Base-by-base conservation (phyloP, 495 filamentous ascomycete genomes). In the Lindgomyces ingoldianus region DNA sequence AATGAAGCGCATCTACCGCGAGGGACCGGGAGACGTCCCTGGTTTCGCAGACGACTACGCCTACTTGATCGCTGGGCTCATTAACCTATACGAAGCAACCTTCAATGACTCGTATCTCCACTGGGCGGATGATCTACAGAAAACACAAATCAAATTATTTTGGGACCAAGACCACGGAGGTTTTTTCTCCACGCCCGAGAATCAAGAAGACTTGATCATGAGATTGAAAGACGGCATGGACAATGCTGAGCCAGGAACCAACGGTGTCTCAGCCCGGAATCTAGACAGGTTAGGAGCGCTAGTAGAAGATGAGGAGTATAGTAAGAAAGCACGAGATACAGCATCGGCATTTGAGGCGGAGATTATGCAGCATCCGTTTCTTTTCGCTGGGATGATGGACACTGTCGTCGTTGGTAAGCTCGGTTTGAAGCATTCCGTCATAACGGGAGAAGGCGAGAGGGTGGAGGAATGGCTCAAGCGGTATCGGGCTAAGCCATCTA, bases 31-130 rank as follows among this genome's bases (percentile, higher is more conserved):
- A 25, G 81, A 88, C 36, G 89, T 87, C 0, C 80, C 80, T 4
- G 94, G 85, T 0, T 96, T 98, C 74, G 93, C 93, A 4, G 94
- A 98, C 66, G 94, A 98, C 74, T 98, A 98, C 74, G 93, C 94
- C 2, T 96, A 90, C 74, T 70, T 98, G 53, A 91, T 92, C 50
- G 83, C 86, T 26, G 95, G 92, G 0, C 79, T 97, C 19, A 79
- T 98, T 51, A 87, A 94, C 66, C 81, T 98, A 62, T 96, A 96
- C 71, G 88, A 96, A 75, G 84, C 89, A 4, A 96, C 92, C 0
- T 89, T 91, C 67, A 87, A 96, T 41, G 88, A 89, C 64, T 75
- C 77, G 62, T 93, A 89, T 76, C 81, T 98, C 14, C 78, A 86
- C 51, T 94, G 91, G 80, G 95, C 94, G 0, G 89, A 94, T 69